Base-by-base conservation (phyloP, 768 basidiomycete genomes). In the Pleurotus tuber-regium region DNA sequence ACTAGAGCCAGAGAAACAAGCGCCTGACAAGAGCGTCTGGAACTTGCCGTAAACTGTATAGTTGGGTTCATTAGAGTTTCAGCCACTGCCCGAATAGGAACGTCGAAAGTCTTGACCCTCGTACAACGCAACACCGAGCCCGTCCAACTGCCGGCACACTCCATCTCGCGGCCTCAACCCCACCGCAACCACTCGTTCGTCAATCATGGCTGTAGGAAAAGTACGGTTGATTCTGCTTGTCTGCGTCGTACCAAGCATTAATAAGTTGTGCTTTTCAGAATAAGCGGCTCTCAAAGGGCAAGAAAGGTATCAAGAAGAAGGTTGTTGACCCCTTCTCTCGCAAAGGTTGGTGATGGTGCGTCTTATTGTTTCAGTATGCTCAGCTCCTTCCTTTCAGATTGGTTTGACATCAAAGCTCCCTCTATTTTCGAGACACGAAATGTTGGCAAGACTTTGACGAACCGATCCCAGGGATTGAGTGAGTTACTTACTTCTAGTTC, bases 261-360 rank as follows among this genome's bases (percentile, higher is more conserved):
- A 39, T 48, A 58, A 33, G 61, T 54, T 48, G 40, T 51, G n/a
- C n/a, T 31, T 29, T 25, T 11, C 60, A 98, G 92, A 98, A 98
- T 79, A 99, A 99, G 78, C 87, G 93, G 69, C 83, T 95, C 62
- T 94, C 93, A 43, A 97, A 97, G 79, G 93, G 93, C 65, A 95
- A 95, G 84, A 95, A 95, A 80, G 93, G 92, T 70, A 87, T 98
- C 80, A 99, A 99, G 93, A 99, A 98, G 81, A 97, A 98, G 87
- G 94, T 97, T 70, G 93, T 99, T 57, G 97, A 99, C 83, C 94
- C 97, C 58, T 97, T 99, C 89, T 87, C 96, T 60, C 87, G 97
- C 80, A 99, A 99, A 78, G 96, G 96, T 95, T 63, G 54, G 59
- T 64, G n/a, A n/a, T n/a, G n/a, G n/a, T n/a, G n/a, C n/a, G n/a